Conservation (phyloP, 768 basidiomycete species). For the Cytidiella melzeri region DNA sequence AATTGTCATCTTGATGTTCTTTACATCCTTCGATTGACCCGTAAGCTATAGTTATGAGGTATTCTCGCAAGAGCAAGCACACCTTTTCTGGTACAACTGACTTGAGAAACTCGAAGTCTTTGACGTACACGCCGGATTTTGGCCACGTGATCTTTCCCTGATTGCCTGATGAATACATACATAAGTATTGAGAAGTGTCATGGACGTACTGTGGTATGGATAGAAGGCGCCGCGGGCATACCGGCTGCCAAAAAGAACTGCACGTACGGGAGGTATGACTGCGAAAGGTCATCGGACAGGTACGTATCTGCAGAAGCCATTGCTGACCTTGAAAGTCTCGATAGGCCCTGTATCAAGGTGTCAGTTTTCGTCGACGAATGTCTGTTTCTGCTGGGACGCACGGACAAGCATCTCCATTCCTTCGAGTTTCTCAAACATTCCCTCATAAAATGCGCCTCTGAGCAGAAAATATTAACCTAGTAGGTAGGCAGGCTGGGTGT, state of each 20-base stretch:
- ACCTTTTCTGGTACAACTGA: constrained; percentile 49
- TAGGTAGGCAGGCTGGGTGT: neutral
- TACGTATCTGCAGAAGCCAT: constrained; percentile 13
- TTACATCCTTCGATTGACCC: constrained; percentile 44
- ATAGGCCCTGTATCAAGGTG: constrained; percentile 12
- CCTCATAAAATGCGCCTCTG: constrained; percentile 51
- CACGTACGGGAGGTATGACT: constrained; percentile 21
- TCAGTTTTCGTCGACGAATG: too few species aligned
- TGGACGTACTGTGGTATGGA: constrained; percentile 16
- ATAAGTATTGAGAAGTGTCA: too few species aligned
- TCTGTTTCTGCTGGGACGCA: too few species aligned
- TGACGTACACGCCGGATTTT: constrained; percentile 48
- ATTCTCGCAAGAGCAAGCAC: constrained; percentile 4
- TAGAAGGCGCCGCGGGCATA: constrained; percentile 15
- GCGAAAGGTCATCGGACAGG: neutral
- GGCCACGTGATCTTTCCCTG: constrained; percentile 59
- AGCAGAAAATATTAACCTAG: neutral
- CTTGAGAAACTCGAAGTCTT: constrained; percentile 58
- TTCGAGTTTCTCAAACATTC: constrained; percentile 58
- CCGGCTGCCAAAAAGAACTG: constrained; percentile 15
- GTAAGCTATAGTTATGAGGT: neutral
- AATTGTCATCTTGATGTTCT: constrained; percentile 61
- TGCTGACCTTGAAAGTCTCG: constrained; percentile 35
- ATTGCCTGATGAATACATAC: too few species aligned
- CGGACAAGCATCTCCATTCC: constrained; percentile 42